Evolutionary conservation across 176 grass and related monocot genomes (phyloP).

Genomic region (Carex kokanica): DNA sequence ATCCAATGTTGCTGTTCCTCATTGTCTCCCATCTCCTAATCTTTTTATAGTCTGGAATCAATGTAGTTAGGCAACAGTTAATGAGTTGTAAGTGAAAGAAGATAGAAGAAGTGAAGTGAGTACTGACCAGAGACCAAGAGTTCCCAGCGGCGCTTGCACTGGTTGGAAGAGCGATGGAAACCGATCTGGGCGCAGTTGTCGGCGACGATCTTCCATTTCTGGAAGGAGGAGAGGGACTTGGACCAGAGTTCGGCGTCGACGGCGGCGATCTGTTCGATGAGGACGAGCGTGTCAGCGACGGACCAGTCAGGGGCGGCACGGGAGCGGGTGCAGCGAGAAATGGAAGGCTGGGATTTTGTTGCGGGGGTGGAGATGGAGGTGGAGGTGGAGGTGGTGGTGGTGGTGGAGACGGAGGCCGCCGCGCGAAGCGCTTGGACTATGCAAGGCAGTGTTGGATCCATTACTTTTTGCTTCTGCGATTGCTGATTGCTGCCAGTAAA

Average conservation of each 20-base stretch:
- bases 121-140: conserved; percentile 45
- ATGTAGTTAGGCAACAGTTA: background rate
- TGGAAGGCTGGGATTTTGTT: background rate
- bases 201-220: conserved; percentile 91
- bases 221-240: conserved; percentile 73
- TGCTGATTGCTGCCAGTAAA: no score
- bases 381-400: background rate
- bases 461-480: background rate
- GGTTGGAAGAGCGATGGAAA: conserved; percentile 39
- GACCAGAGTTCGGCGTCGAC: conserved; percentile 78
- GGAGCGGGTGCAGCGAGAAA: conserved; percentile 37
- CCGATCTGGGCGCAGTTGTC: conserved; percentile 58
- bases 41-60: conserved; percentile 30
- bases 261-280: conserved; percentile 37
- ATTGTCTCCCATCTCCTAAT: conserved; percentile 58
- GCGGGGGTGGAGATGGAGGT: background rate
- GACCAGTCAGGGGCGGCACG: conserved; percentile 50
- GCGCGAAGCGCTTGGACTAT: conserved; percentile 51
- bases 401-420: background rate
- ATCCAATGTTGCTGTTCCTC: background rate
- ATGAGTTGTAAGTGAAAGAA: no score
- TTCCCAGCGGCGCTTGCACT: conserved; percentile 68
- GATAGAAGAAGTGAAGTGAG: background rate
- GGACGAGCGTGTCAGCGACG: conserved; percentile 29
- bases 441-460: conserved; percentile 30